A percentile compares a stretch with the other conserved stretches of the same genome.
phyloP scores from a whole-genome alignment of 257 asterid species.

The Coffea canephora region DNA sequence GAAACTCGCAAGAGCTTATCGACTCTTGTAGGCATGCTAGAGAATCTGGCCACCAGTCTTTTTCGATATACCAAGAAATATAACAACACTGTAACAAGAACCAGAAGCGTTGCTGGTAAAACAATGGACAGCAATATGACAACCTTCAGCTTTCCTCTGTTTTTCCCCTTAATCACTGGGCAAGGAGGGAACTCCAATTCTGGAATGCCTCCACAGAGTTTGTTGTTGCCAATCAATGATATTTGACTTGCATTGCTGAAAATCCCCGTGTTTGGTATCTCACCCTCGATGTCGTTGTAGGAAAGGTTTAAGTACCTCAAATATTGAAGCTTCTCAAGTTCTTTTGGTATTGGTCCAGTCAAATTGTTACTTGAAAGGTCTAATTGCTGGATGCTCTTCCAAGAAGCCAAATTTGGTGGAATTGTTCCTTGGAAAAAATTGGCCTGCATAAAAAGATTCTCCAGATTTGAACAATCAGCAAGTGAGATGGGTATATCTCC shows the following conservation, averaged over 20 bases:
- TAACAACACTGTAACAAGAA: conserved; percentile 4
- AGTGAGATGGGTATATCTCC: not conserved
- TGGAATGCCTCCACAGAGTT: conserved; percentile 1
- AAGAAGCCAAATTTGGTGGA: not conserved
- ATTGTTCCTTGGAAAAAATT: not conserved
- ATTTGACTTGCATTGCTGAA: not conserved
- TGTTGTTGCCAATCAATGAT: not conserved
- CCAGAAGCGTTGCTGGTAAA: not conserved
- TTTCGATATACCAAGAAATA: too few relatives aligned
- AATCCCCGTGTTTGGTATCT: not conserved
- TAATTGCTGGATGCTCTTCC: not conserved
- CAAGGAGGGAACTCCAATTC: not conserved
- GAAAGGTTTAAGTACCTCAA: not conserved
- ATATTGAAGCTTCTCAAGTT: not conserved
- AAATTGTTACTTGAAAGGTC: not conserved
- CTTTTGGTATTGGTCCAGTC: not conserved
- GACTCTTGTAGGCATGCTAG: not conserved
- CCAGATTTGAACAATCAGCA: not conserved
- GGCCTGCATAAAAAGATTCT: not conserved
- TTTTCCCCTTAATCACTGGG: too few relatives aligned
- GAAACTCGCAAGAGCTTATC: conserved; percentile 20
- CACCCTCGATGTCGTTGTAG: not conserved
- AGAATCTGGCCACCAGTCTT: not conserved
- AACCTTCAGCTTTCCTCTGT: not conserved
- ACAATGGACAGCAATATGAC: not conserved